Conservation (phyloP, 768 basidiomycete genomes). For the Agaricus blazei region DNA sequence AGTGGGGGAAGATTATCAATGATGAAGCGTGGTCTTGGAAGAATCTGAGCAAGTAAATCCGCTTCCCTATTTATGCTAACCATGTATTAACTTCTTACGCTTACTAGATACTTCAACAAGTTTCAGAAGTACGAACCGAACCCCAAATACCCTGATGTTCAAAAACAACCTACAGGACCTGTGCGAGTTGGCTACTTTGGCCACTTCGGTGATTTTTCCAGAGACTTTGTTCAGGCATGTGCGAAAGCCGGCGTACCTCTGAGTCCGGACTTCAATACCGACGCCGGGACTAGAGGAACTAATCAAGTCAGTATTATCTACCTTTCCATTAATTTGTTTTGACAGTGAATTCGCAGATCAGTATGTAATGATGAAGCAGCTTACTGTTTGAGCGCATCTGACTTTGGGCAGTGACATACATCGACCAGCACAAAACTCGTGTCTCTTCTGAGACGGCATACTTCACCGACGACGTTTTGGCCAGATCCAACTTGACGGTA, state of each 20-base stretch:
- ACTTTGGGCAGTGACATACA: conserved; percentile 52
- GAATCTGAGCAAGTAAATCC: conserved; percentile 41
- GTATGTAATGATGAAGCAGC: conserved; percentile 16
- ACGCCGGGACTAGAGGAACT: conserved; percentile 47
- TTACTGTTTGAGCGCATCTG: background rate
- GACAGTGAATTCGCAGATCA: conserved; percentile 18
- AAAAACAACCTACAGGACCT: conserved; percentile 49
- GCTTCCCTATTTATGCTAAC: background rate
- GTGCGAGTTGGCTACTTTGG: conserved; percentile 49
- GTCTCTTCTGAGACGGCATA: conserved; percentile 61
- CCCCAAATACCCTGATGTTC: conserved; percentile 40
- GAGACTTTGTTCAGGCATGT: conserved; percentile 49
- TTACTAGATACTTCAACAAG: conserved; percentile 54
- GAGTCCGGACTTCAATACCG: conserved; percentile 52
- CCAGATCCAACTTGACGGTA: conserved; percentile 57
- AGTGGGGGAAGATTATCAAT: conserved; percentile 52
- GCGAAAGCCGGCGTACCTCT: conserved; percentile 44
- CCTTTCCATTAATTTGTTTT: background rate
- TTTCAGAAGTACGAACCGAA: conserved; percentile 54
- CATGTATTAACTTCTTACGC: background rate
- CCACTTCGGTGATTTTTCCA: conserved; percentile 30
- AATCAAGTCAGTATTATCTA: conserved; percentile 38
- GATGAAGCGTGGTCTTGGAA: conserved; percentile 59
- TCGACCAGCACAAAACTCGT: conserved; percentile 42
- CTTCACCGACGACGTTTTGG: conserved; percentile 53